Percentiles rank a stretch among this genome's conserved stretches.
Conservation (phyloP, 768 basidiomycete genomes). For the Suillus americanus region DNA sequence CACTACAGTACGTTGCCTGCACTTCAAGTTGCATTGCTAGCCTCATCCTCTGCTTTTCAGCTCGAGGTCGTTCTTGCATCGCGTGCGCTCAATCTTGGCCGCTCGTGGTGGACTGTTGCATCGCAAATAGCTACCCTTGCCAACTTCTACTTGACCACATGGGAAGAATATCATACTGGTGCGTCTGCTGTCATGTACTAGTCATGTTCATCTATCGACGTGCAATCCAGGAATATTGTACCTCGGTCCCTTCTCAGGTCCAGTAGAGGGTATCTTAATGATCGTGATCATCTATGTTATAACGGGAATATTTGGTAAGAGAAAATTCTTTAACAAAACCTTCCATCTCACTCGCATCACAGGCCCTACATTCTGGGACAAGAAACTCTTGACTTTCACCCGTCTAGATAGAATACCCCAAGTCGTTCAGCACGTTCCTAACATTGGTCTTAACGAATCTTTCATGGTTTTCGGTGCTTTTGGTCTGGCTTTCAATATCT, state of each 20-base stretch:
- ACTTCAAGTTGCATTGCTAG: conserved; percentile 4
- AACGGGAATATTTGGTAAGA: conserved; percentile 72
- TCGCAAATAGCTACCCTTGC: conserved; percentile 70
- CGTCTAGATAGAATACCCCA: conserved; percentile 50
- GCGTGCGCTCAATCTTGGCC: conserved; percentile 85
- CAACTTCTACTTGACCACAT: conserved; percentile 74
- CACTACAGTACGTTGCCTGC: conserved; percentile 64
- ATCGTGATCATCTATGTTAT: conserved; percentile 75
- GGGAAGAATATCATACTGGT: conserved; percentile 90
- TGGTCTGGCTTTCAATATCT: conserved; percentile 77
- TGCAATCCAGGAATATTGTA: conserved; percentile 68
- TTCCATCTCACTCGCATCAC: not conserved
- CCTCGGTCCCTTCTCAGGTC: conserved; percentile 92
- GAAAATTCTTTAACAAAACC: not conserved
- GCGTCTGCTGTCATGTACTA: conserved; percentile 1
- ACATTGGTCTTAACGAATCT: conserved; percentile 76
- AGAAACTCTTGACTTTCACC: conserved; percentile 58
- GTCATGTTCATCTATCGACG: not conserved
- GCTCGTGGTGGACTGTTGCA: conserved; percentile 97
- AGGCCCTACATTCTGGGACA: conserved; percentile 86
- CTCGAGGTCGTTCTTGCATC: conserved; percentile 83
- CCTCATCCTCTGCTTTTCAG: conserved; percentile 36
- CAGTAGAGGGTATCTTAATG: conserved; percentile 93
- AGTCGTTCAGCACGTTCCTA: conserved; percentile 51
- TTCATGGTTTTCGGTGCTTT: conserved; percentile 83